A percentile compares a stretch with the other conserved stretches of the same genome.
Conservation (phyloP, 768 basidiomycete genomes). For the Symmetrospora coprosmae region DNA sequence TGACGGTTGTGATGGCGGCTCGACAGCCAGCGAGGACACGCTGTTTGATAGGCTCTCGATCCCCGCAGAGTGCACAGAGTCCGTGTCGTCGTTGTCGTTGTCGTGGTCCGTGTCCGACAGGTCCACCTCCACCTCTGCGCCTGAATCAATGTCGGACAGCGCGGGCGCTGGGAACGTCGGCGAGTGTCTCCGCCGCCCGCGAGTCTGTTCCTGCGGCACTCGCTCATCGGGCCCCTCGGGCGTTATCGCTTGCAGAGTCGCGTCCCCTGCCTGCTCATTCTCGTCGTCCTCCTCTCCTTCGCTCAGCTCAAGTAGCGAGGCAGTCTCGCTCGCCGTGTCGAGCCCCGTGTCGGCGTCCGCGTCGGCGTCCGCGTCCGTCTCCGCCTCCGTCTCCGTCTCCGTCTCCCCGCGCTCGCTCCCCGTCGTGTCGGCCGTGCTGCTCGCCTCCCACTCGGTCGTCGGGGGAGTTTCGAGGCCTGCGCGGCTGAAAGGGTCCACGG, state of each 20-base stretch:
- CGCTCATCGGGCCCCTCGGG: not conserved
- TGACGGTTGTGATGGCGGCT: no score
- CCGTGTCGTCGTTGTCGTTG: no score
- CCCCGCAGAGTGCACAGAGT: no score
- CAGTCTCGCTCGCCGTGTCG: not conserved
- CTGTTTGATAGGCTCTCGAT: no score
- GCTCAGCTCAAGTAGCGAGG: not conserved
- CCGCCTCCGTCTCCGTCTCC: not conserved
- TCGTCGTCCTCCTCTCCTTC: not conserved
- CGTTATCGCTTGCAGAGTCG: not conserved
- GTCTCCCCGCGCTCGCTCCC: not conserved
- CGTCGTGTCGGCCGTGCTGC: slow-evolving; percentile 1
- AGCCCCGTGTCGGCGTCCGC: not conserved
- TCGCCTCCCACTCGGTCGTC: slow-evolving; percentile 20
- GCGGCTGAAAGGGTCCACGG: not conserved
- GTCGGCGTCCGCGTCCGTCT: not conserved
- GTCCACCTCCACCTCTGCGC: slow-evolving; percentile 4
- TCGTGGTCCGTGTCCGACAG: no score
- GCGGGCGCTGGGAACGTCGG: not conserved
- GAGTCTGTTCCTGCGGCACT: not conserved
- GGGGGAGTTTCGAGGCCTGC: slow-evolving; percentile 9
- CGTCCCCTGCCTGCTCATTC: not conserved
- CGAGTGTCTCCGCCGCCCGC: not conserved
- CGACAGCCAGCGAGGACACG: no score
- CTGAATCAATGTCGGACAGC: slow-evolving; percentile 1